Conservation (phyloP, 805 yeast species). For the Saccharomycopsis guyanensis region DNA sequence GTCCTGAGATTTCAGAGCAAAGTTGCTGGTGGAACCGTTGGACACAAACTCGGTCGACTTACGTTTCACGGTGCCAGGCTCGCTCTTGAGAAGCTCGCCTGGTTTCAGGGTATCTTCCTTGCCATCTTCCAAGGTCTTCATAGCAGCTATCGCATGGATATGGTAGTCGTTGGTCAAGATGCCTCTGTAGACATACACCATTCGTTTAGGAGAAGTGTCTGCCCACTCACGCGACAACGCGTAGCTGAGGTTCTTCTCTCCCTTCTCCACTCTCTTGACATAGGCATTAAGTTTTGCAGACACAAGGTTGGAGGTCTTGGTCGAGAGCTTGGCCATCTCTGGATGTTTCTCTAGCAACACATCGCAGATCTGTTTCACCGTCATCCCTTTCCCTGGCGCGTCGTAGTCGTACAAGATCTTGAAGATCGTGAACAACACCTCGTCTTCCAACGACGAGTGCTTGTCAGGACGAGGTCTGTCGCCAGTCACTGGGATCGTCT, state of each 20-base stretch:
- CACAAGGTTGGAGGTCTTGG: conserved; percentile 74
- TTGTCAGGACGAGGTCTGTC: conserved; percentile 65
- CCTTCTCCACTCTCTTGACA: conserved; percentile 78
- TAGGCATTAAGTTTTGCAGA: conserved; percentile 80
- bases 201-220: conserved; percentile 79
- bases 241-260: conserved; percentile 63
- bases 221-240: conserved; percentile 87
- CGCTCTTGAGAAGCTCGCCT: conserved; percentile 28
- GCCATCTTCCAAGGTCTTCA: conserved; percentile 31
- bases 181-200: conserved; percentile 84
- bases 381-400: conserved; percentile 67
- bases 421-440: conserved; percentile 69
- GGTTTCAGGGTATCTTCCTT: conserved; percentile 23
- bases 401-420: conserved; percentile 64
- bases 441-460: conserved; percentile 61
- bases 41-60: conserved; percentile 1
- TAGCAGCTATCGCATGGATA: conserved; percentile 57
- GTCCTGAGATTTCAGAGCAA: conserved; percentile 23
- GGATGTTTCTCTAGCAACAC: conserved; percentile 67
- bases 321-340: conserved; percentile 72
- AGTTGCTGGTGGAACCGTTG: conserved; percentile 14
- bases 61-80: conserved; percentile 28
- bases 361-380: conserved; percentile 85
- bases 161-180: conserved; percentile 68
- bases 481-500: conserved; percentile 76